These are phyloP conservation scores for Brasilioporus rufonigricans DNA, from an alignment of 768 basidiomycete genomes.

Conservation along the genomic window DNA sequence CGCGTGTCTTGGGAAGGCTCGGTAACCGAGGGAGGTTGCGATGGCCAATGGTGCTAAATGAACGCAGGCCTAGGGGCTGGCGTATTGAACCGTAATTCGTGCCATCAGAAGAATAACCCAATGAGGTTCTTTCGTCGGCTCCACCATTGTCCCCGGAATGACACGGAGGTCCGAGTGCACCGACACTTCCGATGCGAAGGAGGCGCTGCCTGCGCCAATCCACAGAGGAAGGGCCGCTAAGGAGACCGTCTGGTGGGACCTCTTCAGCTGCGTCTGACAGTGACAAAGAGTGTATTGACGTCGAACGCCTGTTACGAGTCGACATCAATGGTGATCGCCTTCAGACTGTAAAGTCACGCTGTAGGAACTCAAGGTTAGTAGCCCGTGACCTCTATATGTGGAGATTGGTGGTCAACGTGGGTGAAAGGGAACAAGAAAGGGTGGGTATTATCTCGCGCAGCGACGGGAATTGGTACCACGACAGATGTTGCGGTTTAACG, in stretches of 20 bases:
- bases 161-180: not conserved
- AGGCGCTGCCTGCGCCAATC: constrained; percentile 62
- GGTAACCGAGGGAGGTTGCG: constrained; percentile 40
- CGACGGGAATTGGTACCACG: not conserved
- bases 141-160: constrained; percentile 1
- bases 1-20: constrained; percentile 27
- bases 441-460: not conserved
- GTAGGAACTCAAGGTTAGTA: not conserved
- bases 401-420: not conserved
- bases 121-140: constrained; percentile 35
- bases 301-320: constrained; percentile 22
- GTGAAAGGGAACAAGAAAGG: no score
- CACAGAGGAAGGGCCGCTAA: constrained; percentile 53
- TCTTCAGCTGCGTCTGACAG: constrained; percentile 7
- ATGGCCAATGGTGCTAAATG: constrained; percentile 29
- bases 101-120: constrained; percentile 29
- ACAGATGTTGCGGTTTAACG: not conserved
- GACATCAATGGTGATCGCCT: constrained; percentile 18
- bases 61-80: constrained; percentile 27
- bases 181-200: constrained; percentile 45
- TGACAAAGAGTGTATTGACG: constrained; percentile 21
- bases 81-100: constrained; percentile 59
- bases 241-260: constrained; percentile 31
- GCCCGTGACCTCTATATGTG: not conserved
- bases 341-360: not conserved